phyloP scores from a whole-genome alignment of 1,139 yeast genomes.

The Eremothecium sinecaudum region DNA sequence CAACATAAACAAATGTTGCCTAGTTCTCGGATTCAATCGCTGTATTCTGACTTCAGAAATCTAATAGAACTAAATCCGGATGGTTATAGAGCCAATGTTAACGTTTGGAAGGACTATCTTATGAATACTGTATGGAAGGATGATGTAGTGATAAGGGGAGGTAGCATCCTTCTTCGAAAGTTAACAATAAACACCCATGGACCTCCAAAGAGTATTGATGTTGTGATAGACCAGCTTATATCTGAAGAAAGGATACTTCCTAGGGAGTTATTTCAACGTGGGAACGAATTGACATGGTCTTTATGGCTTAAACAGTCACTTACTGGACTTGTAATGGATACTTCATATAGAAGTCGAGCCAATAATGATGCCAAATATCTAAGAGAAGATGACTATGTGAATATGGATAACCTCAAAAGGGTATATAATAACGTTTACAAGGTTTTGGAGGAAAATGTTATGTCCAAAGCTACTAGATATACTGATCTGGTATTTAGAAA shows the following conservation, averaged over 20 bases:
- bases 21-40: slow-evolving; percentile 45
- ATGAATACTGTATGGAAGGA: slow-evolving; percentile 23
- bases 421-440: slow-evolving; percentile 10
- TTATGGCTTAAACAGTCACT: slow-evolving; percentile 24
- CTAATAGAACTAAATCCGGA: slow-evolving; percentile 50
- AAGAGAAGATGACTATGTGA: slow-evolving; percentile 15
- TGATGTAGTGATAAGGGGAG: slow-evolving; percentile 24
- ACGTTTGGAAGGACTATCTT: slow-evolving; percentile 44
- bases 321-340: slow-evolving; percentile 16
- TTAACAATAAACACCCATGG: slow-evolving; percentile 28
- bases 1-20: slow-evolving; percentile 17
- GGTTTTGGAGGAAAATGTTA: slow-evolving; percentile 13
- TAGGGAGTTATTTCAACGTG: slow-evolving; percentile 16
- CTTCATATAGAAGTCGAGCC: slow-evolving; percentile 17
- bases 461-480: slow-evolving; percentile 15
- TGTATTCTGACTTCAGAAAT: slow-evolving; percentile 51
- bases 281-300: slow-evolving; percentile 11
- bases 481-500: slow-evolving; percentile 20
- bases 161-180: slow-evolving; percentile 22
- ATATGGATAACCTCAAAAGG: slow-evolving; percentile 12
- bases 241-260: slow-evolving; percentile 26
- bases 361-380: slow-evolving; percentile 15
- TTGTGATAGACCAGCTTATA: slow-evolving; percentile 32
- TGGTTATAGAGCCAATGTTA: slow-evolving; percentile 58
- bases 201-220: slow-evolving; percentile 31